Evolutionary conservation across 768 basidiomycete species (phyloP).

Genomic region (Aureoboletus auriporus): DNA sequence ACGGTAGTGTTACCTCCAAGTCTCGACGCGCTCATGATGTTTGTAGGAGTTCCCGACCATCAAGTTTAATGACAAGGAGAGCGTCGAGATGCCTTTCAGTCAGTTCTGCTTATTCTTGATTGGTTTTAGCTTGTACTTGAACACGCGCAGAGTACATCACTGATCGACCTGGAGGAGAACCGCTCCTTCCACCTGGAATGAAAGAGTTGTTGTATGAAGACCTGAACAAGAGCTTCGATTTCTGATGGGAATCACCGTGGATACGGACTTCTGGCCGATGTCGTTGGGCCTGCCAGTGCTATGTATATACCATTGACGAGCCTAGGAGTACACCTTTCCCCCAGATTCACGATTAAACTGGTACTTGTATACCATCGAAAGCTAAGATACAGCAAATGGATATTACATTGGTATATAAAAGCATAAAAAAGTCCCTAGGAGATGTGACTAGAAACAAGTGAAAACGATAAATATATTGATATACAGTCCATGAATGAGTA

Average conservation of each 20-base stretch:
- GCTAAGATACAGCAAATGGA: slow-evolving; percentile 20
- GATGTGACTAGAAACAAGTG: slow-evolving; percentile 1
- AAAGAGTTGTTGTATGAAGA: slow-evolving; percentile 79
- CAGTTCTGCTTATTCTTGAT: slow-evolving; percentile 27
- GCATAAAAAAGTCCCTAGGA: slow-evolving; percentile 7
- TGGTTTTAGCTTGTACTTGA: neutral
- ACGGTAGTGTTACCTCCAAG: too few relatives aligned
- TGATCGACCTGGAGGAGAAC: slow-evolving; percentile 46
- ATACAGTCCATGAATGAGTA: too few relatives aligned
- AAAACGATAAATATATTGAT: neutral
- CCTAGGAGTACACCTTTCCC: too few relatives aligned
- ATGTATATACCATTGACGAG: too few relatives aligned
- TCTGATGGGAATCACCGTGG: slow-evolving; percentile 6
- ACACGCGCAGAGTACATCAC: slow-evolving; percentile 45
- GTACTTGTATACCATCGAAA: neutral
- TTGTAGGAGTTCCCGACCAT: slow-evolving; percentile 89
- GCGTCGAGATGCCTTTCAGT: slow-evolving; percentile 99
- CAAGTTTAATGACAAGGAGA: slow-evolving; percentile 78
- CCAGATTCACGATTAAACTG: neutral
- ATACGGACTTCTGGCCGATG: too few relatives aligned
- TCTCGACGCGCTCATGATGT: neutral
- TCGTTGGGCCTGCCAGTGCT: too few relatives aligned
- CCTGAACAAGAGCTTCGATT: slow-evolving; percentile 79
- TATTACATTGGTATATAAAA: slow-evolving; percentile 21
- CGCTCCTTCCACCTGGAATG: slow-evolving; percentile 89